A percentile compares a stretch with the other conserved stretches of the same genome.
phyloP scores from a whole-genome alignment of 768 basidiomycete species.

The Peribolospora kevripleyi region DNA sequence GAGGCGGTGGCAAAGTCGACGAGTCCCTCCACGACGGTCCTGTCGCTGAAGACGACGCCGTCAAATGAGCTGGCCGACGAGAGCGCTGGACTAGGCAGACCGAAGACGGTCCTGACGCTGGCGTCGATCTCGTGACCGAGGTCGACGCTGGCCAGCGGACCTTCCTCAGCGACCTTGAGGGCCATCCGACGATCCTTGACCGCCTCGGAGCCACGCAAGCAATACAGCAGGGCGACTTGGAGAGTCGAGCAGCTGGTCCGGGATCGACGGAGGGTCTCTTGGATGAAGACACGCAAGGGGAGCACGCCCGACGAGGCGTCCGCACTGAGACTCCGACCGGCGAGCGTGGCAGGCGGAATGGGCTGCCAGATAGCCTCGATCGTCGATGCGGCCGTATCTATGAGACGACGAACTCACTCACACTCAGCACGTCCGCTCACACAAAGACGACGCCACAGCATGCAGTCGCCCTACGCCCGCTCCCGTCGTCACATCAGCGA shows the following conservation, averaged over 20 bases:
- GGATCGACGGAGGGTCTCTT: conserved; percentile 67
- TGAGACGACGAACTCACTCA: background rate
- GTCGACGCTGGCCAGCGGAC: conserved; percentile 23
- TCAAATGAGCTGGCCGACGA: too few relatives aligned
- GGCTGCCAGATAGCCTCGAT: conserved; percentile 11
- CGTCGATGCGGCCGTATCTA: conserved; percentile 7
- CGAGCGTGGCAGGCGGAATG: background rate
- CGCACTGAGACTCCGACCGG: background rate
- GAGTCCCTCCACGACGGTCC: too few relatives aligned
- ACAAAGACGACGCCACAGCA: background rate
- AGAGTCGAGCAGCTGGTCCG: conserved; percentile 60
- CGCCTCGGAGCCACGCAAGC: conserved; percentile 42
- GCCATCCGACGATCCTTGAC: conserved; percentile 22
- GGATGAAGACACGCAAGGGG: conserved; percentile 39
- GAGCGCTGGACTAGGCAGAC: background rate
- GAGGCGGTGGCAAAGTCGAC: too few relatives aligned
- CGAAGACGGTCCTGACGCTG: background rate
- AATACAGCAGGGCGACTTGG: conserved; percentile 65
- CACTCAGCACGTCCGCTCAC: background rate
- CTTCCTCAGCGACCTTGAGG: background rate
- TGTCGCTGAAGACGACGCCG: background rate
- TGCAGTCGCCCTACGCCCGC: background rate
- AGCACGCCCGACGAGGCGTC: conserved; percentile 7
- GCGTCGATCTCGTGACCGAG: conserved; percentile 24
- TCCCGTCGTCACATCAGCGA: background rate